Evolutionary conservation across 2,329 filamentous ascomycete species (phyloP).

Genomic region (Stagonosporopsis vannaccii): DNA sequence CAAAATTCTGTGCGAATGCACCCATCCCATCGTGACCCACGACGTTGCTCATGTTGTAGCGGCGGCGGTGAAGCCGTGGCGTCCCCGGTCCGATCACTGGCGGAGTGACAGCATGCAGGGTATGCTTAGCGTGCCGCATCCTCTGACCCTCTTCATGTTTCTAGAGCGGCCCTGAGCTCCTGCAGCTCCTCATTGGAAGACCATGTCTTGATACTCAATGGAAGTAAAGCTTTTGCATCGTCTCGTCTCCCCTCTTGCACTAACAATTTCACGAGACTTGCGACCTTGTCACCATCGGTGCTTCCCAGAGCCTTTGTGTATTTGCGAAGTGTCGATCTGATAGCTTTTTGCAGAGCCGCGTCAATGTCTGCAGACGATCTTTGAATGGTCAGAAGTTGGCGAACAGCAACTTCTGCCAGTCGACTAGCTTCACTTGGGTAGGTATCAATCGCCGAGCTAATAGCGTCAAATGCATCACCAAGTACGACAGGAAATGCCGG

Average conservation of each 20-base stretch:
- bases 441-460: constrained; percentile 62
- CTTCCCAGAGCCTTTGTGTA: constrained; percentile 39
- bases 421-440: constrained; percentile 42
- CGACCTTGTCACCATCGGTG: constrained; percentile 40
- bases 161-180: constrained; percentile 31
- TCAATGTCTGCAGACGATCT: constrained; percentile 57
- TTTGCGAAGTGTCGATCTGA: constrained; percentile 52
- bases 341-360: constrained; percentile 61
- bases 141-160: constrained; percentile 21
- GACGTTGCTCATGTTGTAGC: constrained; percentile 24
- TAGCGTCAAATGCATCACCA: constrained; percentile 66
- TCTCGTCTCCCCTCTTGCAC: constrained; percentile 35
- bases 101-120: constrained; percentile 25
- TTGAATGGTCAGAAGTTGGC: constrained; percentile 58
- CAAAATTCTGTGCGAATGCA: constrained; percentile 15
- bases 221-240: constrained; percentile 38
- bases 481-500: constrained; percentile 77
- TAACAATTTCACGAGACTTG: constrained; percentile 29
- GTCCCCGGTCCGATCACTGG: constrained; percentile 22
- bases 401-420: constrained; percentile 57
- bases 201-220: constrained; percentile 39
- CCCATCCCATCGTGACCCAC: constrained; percentile 20
- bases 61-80: constrained; percentile 32
- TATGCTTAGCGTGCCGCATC: constrained; percentile 27
- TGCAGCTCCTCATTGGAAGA: constrained; percentile 39